Evolutionary conservation across 768 basidiomycete genomes (phyloP).

Genomic region (Serendipita sp.): DNA sequence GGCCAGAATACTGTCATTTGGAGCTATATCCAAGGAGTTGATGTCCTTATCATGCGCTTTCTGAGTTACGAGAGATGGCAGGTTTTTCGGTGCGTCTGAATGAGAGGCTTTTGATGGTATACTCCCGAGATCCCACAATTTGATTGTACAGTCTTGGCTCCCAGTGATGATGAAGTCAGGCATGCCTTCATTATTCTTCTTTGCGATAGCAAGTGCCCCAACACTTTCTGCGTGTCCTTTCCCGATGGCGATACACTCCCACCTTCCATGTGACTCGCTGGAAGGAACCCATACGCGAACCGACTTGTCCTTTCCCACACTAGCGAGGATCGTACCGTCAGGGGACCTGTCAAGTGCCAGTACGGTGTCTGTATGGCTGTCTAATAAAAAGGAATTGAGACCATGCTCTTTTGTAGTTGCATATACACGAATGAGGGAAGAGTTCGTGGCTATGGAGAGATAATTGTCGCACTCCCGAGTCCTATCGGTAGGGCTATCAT

Average conservation of each 20-base stretch:
- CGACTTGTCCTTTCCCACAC: conserved; percentile 84
- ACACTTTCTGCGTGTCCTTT: conserved; percentile 92
- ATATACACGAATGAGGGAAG: conserved; percentile 85
- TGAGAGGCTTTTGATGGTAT: conserved; percentile 16
- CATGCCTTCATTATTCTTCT: conserved; percentile 24
- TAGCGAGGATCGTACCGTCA: conserved; percentile 60
- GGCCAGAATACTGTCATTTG: conserved; percentile 73
- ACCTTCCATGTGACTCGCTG: conserved; percentile 23
- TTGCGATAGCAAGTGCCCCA: conserved; percentile 76
- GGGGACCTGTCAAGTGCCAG: conserved; percentile 60
- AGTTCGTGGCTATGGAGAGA: conserved; percentile 93
- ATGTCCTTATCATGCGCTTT: conserved; percentile 98
- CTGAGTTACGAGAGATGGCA: conserved; percentile 66
- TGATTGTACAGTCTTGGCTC: conserved; percentile 92
- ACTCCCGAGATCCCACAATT: conserved; percentile 82
- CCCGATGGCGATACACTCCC: conserved; percentile 69
- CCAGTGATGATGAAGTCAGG: conserved; percentile 79
- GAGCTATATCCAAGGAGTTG: conserved; percentile 85
- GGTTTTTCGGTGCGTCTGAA: conserved; percentile 23
- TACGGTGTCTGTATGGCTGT: conserved; percentile 85
- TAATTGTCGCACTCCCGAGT: conserved; percentile 38
- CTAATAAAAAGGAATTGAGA: conserved; percentile 70
- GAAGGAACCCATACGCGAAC: conserved; percentile 63
- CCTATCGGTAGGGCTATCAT: conserved; percentile 11
- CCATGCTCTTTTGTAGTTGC: conserved; percentile 31